Base-by-base conservation (phyloP, 140 eudicot genomes). In the Flaveria floridana region DNA sequence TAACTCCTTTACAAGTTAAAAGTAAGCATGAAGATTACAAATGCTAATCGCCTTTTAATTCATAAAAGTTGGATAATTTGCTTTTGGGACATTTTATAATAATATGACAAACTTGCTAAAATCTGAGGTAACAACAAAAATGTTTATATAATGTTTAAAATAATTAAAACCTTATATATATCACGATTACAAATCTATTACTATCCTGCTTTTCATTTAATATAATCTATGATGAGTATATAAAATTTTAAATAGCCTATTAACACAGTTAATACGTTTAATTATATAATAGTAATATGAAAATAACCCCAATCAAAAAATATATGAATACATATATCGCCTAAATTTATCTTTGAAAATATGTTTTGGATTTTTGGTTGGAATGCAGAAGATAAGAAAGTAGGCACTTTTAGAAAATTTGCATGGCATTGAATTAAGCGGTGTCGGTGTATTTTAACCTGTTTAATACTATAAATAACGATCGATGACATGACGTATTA, bases 361-460 rank as follows among this genome's bases (percentile, higher is more conserved):
- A 34, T 34, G 41, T 34, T 34, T 34, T 34, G 8, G 41, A 0
- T 34, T 34, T 34, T 34, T 34, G 7, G 7, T 5, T 34, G 41
- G 7, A 6, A 34, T 34, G 41, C 1, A 5, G 6, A 34, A 13
- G 55, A 14, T 48, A 14, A 48, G 55, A 48, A 48, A 48, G 55
- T 13, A 48, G 55, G 1, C 18, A 0, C 55, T 48, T 48, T 48
- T 48, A 2, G 15, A 10, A 44, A 34, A 0, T 48, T 48, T 48
- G 55, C 55, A 48, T 48, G 53, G 7, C 55, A 48, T 48, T 48
- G 12, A 78, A 62, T 72, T 20, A 52, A 72, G 50, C 44, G 21
- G 63, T 51, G 78, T 41, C 69, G 78, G 74, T 79, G 68, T 6
- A 63, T 42, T 39, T 68, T 67, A 68, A 68, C 52, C 26, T 52